phyloP scores from a whole-genome alignment of 2,329 filamentous ascomycete species.

The Lachnellula arida region DNA sequence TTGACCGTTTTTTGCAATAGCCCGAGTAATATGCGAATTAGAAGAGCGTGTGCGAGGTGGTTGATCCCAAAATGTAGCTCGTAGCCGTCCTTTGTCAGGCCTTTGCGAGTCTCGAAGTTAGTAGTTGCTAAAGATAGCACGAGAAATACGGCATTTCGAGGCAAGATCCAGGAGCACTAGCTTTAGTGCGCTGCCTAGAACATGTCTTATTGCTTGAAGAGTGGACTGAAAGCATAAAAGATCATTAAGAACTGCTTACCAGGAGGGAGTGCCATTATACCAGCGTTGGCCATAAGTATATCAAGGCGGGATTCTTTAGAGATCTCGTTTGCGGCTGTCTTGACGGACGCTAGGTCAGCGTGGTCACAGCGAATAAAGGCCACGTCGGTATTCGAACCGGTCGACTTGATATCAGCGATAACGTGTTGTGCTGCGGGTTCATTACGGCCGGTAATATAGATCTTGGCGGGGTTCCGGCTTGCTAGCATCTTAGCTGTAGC shows the following conservation, averaged over 20 bases:
- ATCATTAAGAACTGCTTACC: not conserved
- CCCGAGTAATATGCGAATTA: constrained; percentile 12
- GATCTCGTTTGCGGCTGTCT: constrained; percentile 37
- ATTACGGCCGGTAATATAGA: constrained; percentile 36
- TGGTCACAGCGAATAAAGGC: constrained; percentile 36
- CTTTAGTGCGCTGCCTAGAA: not conserved
- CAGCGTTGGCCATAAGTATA: constrained; percentile 37
- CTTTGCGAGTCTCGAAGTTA: not conserved
- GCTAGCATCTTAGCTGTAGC: constrained; percentile 36
- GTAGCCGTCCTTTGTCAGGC: constrained; percentile 26
- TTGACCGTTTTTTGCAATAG: constrained; percentile 15
- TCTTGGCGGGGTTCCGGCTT: constrained; percentile 34
- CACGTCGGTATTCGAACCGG: not conserved
- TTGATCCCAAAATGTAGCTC: constrained; percentile 28
- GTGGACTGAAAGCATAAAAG: not conserved
- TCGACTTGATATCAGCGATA: constrained; percentile 7
- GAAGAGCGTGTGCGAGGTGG: constrained; percentile 14
- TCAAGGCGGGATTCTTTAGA: constrained; percentile 36
- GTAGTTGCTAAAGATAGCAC: not conserved
- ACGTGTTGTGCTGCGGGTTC: constrained; percentile 31
- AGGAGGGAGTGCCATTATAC: constrained; percentile 23
- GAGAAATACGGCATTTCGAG: not conserved
- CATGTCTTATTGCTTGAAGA: not conserved
- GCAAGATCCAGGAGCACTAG: not conserved
- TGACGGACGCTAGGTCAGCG: constrained; percentile 38